Conservation (phyloP, 2,329 filamentous ascomycete genomes). For the Epichloe uncinata region DNA sequence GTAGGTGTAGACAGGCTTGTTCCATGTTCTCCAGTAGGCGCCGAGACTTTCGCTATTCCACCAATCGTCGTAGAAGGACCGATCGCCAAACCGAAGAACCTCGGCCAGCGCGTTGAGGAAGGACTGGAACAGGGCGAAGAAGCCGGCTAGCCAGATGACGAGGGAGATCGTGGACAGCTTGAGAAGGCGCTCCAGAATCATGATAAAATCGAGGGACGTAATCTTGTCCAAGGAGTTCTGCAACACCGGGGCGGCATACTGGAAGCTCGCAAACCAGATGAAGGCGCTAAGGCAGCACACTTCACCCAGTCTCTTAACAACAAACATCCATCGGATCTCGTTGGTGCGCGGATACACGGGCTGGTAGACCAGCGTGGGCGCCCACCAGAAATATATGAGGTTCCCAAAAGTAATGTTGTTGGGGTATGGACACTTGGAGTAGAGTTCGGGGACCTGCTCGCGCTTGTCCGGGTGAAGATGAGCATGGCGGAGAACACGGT, state of each 20-base stretch:
- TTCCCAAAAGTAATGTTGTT: conserved; percentile 81
- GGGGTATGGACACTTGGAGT: conserved; percentile 74
- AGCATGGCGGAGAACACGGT: conserved; percentile 85
- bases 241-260: conserved; percentile 84
- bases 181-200: conserved; percentile 79
- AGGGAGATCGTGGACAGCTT: conserved; percentile 93
- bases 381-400: conserved; percentile 94
- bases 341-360: conserved; percentile 83
- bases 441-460: conserved; percentile 67
- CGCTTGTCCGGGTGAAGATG: conserved; percentile 62
- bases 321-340: conserved; percentile 75
- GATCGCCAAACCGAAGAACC: conserved; percentile 77
- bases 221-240: conserved; percentile 86
- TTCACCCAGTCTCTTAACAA: conserved; percentile 70
- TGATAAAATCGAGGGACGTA: conserved; percentile 61
- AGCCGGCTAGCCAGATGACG: conserved; percentile 93
- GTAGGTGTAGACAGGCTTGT: conserved; percentile 92
- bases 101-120: conserved; percentile 86
- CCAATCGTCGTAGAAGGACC: conserved; percentile 95
- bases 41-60: conserved; percentile 87
- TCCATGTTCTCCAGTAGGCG: conserved; percentile 92
- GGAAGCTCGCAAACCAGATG: conserved; percentile 89
- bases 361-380: conserved; percentile 91
- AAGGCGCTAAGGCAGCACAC: conserved; percentile 67
- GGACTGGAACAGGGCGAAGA: conserved; percentile 93